Conservation (phyloP, 495 filamentous ascomycete species). For the Daldinia childiae region DNA sequence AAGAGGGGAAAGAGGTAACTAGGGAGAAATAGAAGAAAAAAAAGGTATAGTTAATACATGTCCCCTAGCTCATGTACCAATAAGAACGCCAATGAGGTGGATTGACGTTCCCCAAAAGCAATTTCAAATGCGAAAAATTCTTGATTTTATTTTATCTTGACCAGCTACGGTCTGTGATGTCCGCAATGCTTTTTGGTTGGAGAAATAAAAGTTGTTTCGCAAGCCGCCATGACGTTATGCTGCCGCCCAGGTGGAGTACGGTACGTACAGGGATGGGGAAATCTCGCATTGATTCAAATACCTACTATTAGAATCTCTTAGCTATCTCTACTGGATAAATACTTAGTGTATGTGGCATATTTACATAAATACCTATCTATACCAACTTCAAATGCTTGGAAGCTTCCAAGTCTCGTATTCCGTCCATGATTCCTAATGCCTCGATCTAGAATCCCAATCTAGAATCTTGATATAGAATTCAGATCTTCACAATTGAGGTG, state of each 20-base stretch:
- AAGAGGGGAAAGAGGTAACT: not conserved
- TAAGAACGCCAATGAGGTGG: not conserved
- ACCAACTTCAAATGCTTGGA: too few relatives aligned
- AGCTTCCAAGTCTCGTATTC: too few relatives aligned
- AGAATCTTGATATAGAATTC: too few relatives aligned
- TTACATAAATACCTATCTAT: too few relatives aligned
- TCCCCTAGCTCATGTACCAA: not conserved
- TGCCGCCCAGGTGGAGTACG: not conserved
- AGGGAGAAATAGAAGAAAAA: too few relatives aligned
- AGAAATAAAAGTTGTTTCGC: not conserved
- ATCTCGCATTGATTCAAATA: not conserved
- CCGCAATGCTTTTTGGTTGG: not conserved
- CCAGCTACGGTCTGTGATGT: not conserved
- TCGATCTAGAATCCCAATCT: too few relatives aligned
- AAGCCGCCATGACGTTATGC: not conserved
- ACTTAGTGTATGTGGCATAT: too few relatives aligned
- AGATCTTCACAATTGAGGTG: too few relatives aligned
- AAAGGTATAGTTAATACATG: not conserved
- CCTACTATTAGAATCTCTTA: not conserved
- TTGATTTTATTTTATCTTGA: not conserved
- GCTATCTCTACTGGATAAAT: too few relatives aligned
- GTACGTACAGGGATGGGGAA: not conserved
- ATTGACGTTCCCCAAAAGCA: not conserved
- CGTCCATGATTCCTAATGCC: too few relatives aligned
- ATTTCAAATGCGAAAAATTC: not conserved